These are phyloP conservation scores for Casaregolazyma suthepensis DNA, from an alignment of 1,139 yeast genomes.

Conservation along the genomic window DNA sequence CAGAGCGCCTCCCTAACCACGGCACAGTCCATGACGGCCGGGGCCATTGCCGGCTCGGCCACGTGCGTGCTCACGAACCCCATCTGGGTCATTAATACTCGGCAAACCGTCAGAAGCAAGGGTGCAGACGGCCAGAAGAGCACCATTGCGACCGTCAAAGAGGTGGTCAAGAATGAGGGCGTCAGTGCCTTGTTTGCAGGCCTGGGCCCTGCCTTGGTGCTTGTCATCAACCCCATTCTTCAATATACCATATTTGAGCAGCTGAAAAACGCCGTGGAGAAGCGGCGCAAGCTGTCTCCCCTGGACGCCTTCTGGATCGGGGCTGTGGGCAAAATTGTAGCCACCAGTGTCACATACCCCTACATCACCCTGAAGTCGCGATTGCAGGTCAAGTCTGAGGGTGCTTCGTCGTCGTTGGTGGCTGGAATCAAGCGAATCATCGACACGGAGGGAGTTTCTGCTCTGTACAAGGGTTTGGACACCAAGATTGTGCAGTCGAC, in stretches of 20 bases:
- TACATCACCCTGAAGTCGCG: slow-evolving; percentile 82
- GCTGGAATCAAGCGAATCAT: slow-evolving; percentile 44
- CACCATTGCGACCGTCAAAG: slow-evolving; percentile 50
- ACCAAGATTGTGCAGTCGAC: slow-evolving; percentile 81
- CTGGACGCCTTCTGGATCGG: slow-evolving; percentile 79
- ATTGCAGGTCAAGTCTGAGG: slow-evolving; percentile 59
- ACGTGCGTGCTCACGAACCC: slow-evolving; percentile 89
- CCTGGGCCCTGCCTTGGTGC: slow-evolving; percentile 75
- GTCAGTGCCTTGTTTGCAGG: slow-evolving; percentile 65
- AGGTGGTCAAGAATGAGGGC: slow-evolving; percentile 69
- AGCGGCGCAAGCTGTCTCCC: slow-evolving; percentile 46
- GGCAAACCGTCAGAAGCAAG: slow-evolving; percentile 57
- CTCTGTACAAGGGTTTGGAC: slow-evolving; percentile 74
- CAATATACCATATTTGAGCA: slow-evolving; percentile 93
- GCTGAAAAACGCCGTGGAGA: slow-evolving; percentile 58
- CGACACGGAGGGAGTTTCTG: slow-evolving; percentile 62
- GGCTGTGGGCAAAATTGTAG: slow-evolving; percentile 81
- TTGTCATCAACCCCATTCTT: slow-evolving; percentile 82
- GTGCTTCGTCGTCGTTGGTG: slow-evolving; percentile 25
- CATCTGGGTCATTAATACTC: slow-evolving; percentile 89
- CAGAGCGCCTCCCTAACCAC: slow-evolving; percentile 41
- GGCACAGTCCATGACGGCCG: slow-evolving; percentile 67
- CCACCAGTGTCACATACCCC: slow-evolving; percentile 85
- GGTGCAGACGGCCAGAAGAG: slow-evolving; percentile 36
- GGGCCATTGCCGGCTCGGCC: slow-evolving; percentile 82